Evolutionary conservation across 192 early-diverging fungal species (phyloP).

Genomic region (Pecoramyces ruminantium): DNA sequence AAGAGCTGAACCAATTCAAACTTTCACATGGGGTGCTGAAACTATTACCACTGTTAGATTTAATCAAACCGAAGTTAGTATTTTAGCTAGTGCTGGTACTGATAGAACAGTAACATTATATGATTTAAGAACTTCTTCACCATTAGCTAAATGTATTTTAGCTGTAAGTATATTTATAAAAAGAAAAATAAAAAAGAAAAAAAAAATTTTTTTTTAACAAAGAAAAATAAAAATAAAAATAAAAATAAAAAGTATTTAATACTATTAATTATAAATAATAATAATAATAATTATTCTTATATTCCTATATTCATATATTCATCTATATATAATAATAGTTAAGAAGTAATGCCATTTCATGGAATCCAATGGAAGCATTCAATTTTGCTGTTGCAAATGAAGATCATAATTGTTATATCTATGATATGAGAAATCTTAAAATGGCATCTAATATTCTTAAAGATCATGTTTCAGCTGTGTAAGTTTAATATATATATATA

Average conservation of each 20-base stretch:
- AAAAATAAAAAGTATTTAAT: background rate
- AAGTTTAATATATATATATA: conserved; percentile 12
- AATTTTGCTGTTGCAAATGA: conserved; percentile 90
- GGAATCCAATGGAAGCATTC: conserved; percentile 99
- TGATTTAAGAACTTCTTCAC: conserved; percentile 74
- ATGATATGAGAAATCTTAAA: conserved; percentile 93
- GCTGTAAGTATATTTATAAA: conserved; percentile 13
- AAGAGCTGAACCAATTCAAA: conserved; percentile 63
- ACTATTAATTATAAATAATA: too few species aligned
- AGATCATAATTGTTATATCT: conserved; percentile 93
- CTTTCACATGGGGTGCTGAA: conserved; percentile 84
- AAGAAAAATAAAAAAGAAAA: background rate
- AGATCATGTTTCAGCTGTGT: conserved; percentile 95
- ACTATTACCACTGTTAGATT: conserved; percentile 86
- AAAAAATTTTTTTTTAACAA: too few species aligned
- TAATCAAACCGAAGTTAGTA: conserved; percentile 86
- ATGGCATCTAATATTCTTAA: conserved; percentile 71
- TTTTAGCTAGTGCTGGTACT: conserved; percentile 80
- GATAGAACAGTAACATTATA: conserved; percentile 90
- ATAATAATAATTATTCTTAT: too few species aligned
- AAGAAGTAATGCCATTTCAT: conserved; percentile 86
- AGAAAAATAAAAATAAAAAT: too few species aligned
- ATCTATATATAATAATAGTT: conserved; percentile 16
- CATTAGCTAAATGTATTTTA: conserved; percentile 71
- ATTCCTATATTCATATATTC: too few species aligned